Percentiles rank a stretch among this genome's conserved stretches.
Conservation (phyloP, 176 grass and related monocot genomes). For the Phoenix dactylifera region DNA sequence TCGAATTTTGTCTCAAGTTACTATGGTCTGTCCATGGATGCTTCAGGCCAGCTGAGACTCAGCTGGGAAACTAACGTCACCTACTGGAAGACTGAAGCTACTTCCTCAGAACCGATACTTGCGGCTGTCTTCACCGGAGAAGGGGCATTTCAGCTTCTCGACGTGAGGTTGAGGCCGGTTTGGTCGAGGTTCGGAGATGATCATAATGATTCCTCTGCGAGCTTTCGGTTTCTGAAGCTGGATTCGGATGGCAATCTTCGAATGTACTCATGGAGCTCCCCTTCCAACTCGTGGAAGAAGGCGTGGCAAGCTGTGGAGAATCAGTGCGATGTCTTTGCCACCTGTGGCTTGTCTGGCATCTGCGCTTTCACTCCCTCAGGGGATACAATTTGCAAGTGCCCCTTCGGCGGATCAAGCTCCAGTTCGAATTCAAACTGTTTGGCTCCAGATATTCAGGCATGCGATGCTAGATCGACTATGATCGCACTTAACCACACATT, state of each 20-base stretch:
- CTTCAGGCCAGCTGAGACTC: slow-evolving; percentile 4
- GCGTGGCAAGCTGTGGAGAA: slow-evolving; percentile 4
- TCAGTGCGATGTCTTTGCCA: slow-evolving; percentile 2
- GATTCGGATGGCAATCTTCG: slow-evolving; percentile 6
- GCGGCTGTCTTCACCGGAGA: not conserved
- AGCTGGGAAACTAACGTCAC: not conserved
- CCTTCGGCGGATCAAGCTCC: not conserved
- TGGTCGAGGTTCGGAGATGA: slow-evolving; percentile 1
- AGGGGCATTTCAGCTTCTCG: slow-evolving; percentile 2
- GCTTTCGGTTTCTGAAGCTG: slow-evolving; percentile 1
- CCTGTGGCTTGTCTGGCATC: slow-evolving; percentile 1
- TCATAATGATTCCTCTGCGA: not conserved
- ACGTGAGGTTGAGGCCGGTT: not conserved
- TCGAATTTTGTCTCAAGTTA: not conserved
- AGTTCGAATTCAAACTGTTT: not conserved
- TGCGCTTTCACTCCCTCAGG: not conserved
- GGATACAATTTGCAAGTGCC: not conserved
- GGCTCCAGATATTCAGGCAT: not conserved
- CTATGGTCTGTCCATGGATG: not conserved
- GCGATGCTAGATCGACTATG: not conserved
- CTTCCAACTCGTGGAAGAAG: not conserved
- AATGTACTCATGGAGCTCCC: not conserved
- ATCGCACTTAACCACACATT: not conserved
- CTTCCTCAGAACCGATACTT: not conserved
- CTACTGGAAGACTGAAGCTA: not conserved